Evolutionary conservation across 495 filamentous ascomycete genomes (phyloP).

Genomic region (Penicillium antarcticum): DNA sequence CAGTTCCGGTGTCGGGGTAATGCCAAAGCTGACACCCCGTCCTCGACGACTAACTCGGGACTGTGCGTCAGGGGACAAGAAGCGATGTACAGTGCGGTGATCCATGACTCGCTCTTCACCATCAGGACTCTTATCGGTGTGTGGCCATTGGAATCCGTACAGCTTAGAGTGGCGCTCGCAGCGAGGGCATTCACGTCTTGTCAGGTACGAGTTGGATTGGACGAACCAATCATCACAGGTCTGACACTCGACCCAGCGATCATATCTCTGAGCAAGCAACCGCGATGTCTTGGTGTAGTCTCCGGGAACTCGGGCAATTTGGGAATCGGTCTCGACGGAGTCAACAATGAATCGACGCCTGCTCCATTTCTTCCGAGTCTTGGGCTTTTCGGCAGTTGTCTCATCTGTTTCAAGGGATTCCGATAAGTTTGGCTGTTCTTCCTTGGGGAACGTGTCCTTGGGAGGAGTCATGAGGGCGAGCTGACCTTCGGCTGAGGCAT

Average conservation of each 20-base stretch:
- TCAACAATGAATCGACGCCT: conserved; percentile 31
- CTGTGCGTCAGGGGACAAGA: conserved; percentile 65
- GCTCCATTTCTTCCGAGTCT: conserved; percentile 17
- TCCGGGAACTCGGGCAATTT: conserved; percentile 56
- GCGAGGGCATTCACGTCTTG: conserved; percentile 77
- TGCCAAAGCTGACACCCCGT: conserved; percentile 37
- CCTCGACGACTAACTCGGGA: conserved; percentile 49
- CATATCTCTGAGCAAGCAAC: conserved; percentile 68
- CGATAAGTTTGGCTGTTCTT: conserved; percentile 16
- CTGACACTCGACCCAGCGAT: conserved; percentile 82
- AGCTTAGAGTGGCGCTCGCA: conserved; percentile 95
- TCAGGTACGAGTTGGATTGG: conserved; percentile 81
- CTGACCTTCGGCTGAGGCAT: conserved; percentile 10
- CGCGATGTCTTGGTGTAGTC: conserved; percentile 74
- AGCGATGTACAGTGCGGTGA: conserved; percentile 68
- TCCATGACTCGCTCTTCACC: conserved; percentile 74
- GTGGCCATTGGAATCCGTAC: conserved; percentile 93
- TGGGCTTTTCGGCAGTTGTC: conserved; percentile 12
- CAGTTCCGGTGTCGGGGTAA: conserved; percentile 36
- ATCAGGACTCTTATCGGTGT: conserved; percentile 82
- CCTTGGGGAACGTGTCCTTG: conserved; percentile 7
- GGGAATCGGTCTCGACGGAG: conserved; percentile 42
- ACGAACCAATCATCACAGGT: conserved; percentile 80
- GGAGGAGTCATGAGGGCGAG: conserved; percentile 3
- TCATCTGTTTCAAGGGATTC: conserved; percentile 24